Base-by-base conservation (phyloP, 257 asterid species). In the Petunia secreta region DNA sequence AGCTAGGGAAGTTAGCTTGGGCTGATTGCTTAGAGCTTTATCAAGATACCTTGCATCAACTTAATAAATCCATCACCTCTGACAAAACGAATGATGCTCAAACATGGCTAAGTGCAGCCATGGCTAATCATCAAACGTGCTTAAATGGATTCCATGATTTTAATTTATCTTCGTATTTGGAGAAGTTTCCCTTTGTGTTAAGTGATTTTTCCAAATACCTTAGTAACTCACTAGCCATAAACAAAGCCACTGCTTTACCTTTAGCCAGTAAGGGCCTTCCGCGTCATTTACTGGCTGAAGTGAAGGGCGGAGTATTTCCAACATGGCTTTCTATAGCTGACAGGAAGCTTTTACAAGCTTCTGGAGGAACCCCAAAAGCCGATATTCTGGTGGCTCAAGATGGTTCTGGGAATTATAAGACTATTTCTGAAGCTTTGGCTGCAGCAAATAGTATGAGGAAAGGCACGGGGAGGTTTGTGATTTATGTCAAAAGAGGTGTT, bases 81-180 rank as follows among this genome's bases (percentile, higher is more conserved):
- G 63, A 7, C 36, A 36, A 37, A 50, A 7, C n/a, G 7, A 44
- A 80, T 38, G 91, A 90, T 73, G 90, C 84, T 7, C 93, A 91
- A 82, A 91, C 95, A 63, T 92, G 93, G 95, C 46, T 92, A 53
- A 92, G 97, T 80, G 93, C 95, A 2, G 79, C 95, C 15, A 63
- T 89, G n/a, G 91, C 97, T 57, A 92, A 91, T 59, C 87, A 84
- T 40, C 83, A 88, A 83, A 81, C 94, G 8, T 92, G 95, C 87
- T 77, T 16, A 55, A 87, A 88, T 76, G 97, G 95, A 71, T 91
- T 90, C 75, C 80, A 65, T 50, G 93, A 89, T 63, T 89, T 90
- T 52, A 83, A 87, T 50, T 57, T 90, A 79, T 79, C 87, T 34
- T 78, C 83, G 8, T 68, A 82, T 5, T 81, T 82, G 50, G 78